Conservation (phyloP, 371 early-diverging fungal genomes). For the Apophysomyces elegans region DNA sequence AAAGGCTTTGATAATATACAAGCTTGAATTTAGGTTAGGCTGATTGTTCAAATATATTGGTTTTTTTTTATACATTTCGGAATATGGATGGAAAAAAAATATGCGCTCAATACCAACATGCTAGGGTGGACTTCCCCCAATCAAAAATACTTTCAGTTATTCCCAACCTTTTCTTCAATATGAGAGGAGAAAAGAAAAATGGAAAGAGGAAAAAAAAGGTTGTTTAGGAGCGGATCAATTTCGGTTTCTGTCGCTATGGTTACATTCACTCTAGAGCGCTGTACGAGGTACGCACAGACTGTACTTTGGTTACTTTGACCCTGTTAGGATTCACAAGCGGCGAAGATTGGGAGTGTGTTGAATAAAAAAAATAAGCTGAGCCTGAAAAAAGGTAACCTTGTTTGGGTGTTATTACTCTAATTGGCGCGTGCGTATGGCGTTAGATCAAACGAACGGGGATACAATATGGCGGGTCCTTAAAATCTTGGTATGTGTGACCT, state of each 20-base stretch:
- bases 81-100: not conserved
- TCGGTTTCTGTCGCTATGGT: conserved; percentile 10
- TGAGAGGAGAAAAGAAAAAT: not conserved
- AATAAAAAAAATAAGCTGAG: conserved; percentile 8
- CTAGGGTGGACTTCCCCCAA: too few species aligned
- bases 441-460: conserved; percentile 12
- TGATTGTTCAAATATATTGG: conserved; percentile 9
- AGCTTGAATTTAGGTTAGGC: conserved; percentile 7
- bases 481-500: conserved; percentile 8
- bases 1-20: conserved; percentile 1
- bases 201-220: not conserved
- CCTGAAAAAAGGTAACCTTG: conserved; percentile 6
- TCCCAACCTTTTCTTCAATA: not conserved
- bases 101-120: not conserved
- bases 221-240: not conserved
- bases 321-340: conserved; percentile 9
- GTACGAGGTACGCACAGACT: conserved; percentile 12
- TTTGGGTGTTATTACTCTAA: conserved; percentile 8
- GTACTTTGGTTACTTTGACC: conserved; percentile 8
- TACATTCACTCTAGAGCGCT: conserved; percentile 10
- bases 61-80: conserved; percentile 2
- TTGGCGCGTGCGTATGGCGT: conserved; percentile 10
- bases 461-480: conserved; percentile 8
- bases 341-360: conserved; percentile 8
- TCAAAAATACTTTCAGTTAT: not conserved